A percentile compares a stretch with the other conserved stretches of the same genome.
These are phyloP conservation scores for Penicillium bovifimosum DNA, from an alignment of 495 filamentous ascomycete species.

Conservation along the genomic window DNA sequence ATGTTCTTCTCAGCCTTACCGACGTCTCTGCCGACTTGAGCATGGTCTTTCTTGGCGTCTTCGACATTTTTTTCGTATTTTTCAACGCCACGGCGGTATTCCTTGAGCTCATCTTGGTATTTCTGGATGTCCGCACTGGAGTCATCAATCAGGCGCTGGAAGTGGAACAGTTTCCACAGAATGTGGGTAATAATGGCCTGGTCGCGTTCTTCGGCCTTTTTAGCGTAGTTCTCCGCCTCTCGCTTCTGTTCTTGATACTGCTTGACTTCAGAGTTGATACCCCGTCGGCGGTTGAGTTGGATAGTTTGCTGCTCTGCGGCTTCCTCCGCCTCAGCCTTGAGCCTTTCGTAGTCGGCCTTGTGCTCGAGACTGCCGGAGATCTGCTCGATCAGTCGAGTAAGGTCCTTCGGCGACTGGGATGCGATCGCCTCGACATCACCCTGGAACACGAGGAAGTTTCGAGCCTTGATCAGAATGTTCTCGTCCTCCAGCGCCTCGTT, in stretches of 20 bases:
- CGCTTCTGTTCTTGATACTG: constrained; percentile 96
- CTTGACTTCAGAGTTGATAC: constrained; percentile 96
- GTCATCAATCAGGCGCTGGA: constrained; percentile 86
- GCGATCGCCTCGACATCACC: constrained; percentile 98
- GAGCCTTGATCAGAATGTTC: constrained; percentile 95
- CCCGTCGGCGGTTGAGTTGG: constrained; percentile 80
- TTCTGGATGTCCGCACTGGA: constrained; percentile 87
- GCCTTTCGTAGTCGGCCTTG: constrained; percentile 87
- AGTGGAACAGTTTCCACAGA: constrained; percentile 94
- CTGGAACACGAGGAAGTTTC: constrained; percentile 97
- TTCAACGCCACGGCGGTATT: constrained; percentile 81
- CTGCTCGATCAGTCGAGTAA: constrained; percentile 95
- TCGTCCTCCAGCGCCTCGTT: constrained; percentile 89
- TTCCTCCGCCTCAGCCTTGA: constrained; percentile 79
- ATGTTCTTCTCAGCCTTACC: constrained; percentile 76
- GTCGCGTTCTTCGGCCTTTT: constrained; percentile 83
- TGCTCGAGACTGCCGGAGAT: constrained; percentile 95
- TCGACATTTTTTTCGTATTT: constrained; percentile 79
- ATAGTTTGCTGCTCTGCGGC: constrained; percentile 82
- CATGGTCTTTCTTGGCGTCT: constrained; percentile 79
- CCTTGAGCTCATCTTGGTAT: constrained; percentile 94
- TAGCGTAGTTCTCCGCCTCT: constrained; percentile 86
- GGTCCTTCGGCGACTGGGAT: constrained; percentile 82
- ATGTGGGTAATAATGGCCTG: constrained; percentile 91
- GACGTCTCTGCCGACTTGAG: constrained; percentile 72